Evolutionary conservation across 1,284 basidiomycete genomes (phyloP).

Genomic region (Ceratobasidium sp.): DNA sequence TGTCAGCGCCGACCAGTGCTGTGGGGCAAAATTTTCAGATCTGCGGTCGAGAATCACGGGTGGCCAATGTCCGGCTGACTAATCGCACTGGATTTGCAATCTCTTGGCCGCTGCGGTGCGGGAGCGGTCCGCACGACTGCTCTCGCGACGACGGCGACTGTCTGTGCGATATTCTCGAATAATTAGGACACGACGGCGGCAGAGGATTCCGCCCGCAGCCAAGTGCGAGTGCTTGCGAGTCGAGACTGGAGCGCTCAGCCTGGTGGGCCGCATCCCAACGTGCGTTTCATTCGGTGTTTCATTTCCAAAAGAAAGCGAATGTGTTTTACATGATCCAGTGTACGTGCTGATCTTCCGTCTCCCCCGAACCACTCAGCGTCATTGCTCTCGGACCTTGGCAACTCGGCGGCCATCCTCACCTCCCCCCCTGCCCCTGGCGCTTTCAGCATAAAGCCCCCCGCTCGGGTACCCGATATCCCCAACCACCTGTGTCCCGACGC

Average conservation of each 20-base stretch:
- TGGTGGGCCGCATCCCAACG: slow-evolving; percentile 1
- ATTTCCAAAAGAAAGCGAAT: slow-evolving; percentile 19
- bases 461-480: slow-evolving; percentile 25
- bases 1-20: slow-evolving; percentile 4
- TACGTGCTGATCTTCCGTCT: slow-evolving; percentile 30
- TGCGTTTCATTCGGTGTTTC: slow-evolving; percentile 30
- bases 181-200: neutral
- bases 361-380: slow-evolving; percentile 20
- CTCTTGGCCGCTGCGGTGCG: slow-evolving; percentile 3
- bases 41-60: slow-evolving; percentile 16
- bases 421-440: slow-evolving; percentile 8
- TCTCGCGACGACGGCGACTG: neutral
- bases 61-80: slow-evolving; percentile 29
- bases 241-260: slow-evolving; percentile 21
- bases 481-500: slow-evolving; percentile 9
- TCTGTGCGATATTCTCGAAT: neutral
- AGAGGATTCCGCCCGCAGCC: neutral
- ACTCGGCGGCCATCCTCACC: slow-evolving; percentile 29
- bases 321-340: slow-evolving; percentile 44
- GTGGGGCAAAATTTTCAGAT: slow-evolving; percentile 31
- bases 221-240: slow-evolving; percentile 5
- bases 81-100: slow-evolving; percentile 15
- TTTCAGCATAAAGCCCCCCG: slow-evolving; percentile 10
- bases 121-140: slow-evolving; percentile 8
- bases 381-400: slow-evolving; percentile 42